Percentiles rank a stretch among this genome's conserved stretches.
phyloP scores from a whole-genome alignment of 805 yeast species.

The Zygosaccharomyces siamensis region DNA sequence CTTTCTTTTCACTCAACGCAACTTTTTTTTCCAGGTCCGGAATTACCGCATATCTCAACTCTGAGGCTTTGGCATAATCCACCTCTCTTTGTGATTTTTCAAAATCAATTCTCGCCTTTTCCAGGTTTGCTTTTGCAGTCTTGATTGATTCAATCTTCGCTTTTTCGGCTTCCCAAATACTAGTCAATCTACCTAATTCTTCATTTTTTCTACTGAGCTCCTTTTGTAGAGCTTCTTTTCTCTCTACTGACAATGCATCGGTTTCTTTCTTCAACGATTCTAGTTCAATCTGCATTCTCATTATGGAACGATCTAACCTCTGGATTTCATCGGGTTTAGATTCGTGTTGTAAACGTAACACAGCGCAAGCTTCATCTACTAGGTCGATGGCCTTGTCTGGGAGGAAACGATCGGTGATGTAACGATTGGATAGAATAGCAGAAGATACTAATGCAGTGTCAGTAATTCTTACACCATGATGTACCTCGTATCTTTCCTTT shows the following conservation, averaged over 20 bases:
- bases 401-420: conserved; percentile 82
- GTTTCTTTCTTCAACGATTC: conserved; percentile 92
- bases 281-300: conserved; percentile 92
- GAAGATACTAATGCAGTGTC: conserved; percentile 94
- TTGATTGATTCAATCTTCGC: conserved; percentile 71
- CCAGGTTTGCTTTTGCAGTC: conserved; percentile 73
- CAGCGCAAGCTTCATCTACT: conserved; percentile 97
- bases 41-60: conserved; percentile 78
- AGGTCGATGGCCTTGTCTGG: conserved; percentile 97
- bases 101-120: conserved; percentile 75
- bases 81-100: conserved; percentile 82
- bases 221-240: conserved; percentile 67
- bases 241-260: conserved; percentile 74
- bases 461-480: conserved; percentile 92
- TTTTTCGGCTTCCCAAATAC: conserved; percentile 83
- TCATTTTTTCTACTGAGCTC: conserved; percentile 57
- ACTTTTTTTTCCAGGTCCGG: conserved; percentile 71
- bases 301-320: conserved; percentile 77
- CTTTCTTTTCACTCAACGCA: conserved; percentile 39
- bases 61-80: conserved; percentile 83
- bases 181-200: conserved; percentile 68
- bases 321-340: conserved; percentile 94
- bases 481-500: conserved; percentile 92
- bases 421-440: conserved; percentile 82
- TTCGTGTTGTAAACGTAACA: conserved; percentile 89